phyloP scores from a whole-genome alignment of 2,329 filamentous ascomycete genomes.

The Neonectria neomacrospora region DNA sequence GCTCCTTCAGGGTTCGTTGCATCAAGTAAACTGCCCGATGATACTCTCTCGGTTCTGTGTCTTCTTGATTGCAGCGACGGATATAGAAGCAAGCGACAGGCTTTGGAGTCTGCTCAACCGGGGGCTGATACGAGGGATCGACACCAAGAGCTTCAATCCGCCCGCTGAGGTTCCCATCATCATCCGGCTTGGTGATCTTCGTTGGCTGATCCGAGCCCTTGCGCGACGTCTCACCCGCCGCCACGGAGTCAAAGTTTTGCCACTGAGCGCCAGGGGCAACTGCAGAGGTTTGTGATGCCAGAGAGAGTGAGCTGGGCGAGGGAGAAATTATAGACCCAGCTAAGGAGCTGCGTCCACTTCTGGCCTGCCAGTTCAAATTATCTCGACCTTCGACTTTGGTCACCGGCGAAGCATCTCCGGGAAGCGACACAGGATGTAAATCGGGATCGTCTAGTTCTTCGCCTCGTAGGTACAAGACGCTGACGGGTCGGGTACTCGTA shows the following conservation, averaged over 20 bases:
- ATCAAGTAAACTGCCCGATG: conserved; percentile 89
- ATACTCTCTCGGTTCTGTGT: conserved; percentile 67
- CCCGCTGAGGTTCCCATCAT: conserved; percentile 74
- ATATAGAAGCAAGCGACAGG: conserved; percentile 91
- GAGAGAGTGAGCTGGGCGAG: conserved; percentile 72
- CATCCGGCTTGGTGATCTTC: conserved; percentile 64
- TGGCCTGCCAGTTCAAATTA: conserved; percentile 60
- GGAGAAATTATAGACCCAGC: conserved; percentile 73
- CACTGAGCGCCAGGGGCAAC: conserved; percentile 59
- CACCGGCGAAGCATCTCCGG: conserved; percentile 73
- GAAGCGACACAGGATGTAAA: conserved; percentile 77
- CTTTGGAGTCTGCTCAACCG: conserved; percentile 76
- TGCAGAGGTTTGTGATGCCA: conserved; percentile 66
- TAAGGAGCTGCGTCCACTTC: conserved; percentile 67
- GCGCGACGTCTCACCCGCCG: conserved; percentile 59
- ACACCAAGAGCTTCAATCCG: conserved; percentile 94
- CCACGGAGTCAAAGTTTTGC: conserved; percentile 67
- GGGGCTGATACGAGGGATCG: conserved; percentile 85
- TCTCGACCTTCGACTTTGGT: conserved; percentile 62
- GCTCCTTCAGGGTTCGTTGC: conserved; percentile 78
- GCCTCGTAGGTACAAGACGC: conserved; percentile 80
- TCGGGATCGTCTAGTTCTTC: conserved; percentile 85
- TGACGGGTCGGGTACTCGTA: conserved; percentile 81
- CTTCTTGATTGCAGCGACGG: conserved; percentile 63
- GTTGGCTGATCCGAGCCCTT: conserved; percentile 65